Conservation (phyloP, 176 grass and related monocot genomes). For the Ampelocalamus luodianensis region DNA sequence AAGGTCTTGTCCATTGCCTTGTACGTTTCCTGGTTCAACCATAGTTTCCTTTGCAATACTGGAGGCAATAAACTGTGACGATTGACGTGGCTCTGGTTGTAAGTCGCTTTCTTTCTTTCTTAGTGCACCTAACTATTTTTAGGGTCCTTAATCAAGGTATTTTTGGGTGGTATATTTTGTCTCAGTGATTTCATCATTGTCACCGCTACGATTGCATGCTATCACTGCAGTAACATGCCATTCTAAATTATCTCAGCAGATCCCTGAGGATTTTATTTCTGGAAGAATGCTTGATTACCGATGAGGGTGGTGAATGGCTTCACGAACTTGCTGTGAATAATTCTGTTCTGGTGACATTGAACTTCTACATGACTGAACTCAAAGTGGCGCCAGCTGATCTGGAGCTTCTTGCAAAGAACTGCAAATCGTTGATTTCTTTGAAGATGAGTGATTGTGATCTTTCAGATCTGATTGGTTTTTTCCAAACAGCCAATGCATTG, state of each 20-base stretch:
- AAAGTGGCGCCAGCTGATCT: constrained; percentile 67
- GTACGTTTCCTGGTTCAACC: background rate
- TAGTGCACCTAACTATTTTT: background rate
- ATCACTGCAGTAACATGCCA: constrained; percentile 40
- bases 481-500: constrained; percentile 60
- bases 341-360: constrained; percentile 71
- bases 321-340: constrained; percentile 75
- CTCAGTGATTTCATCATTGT: constrained; percentile 13
- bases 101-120: background rate
- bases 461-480: constrained; percentile 66
- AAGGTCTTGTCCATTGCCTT: constrained; percentile 13
- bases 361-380: constrained; percentile 92
- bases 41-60: constrained; percentile 19
- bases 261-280: constrained; percentile 72
- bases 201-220: constrained; percentile 14
- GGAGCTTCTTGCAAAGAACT: constrained; percentile 81
- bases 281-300: constrained; percentile 67
- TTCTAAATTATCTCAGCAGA: constrained; percentile 53
- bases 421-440: constrained; percentile 76
- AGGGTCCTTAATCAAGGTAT: background rate
- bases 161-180: constrained; percentile 2
- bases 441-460: constrained; percentile 89
- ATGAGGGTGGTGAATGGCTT: constrained; percentile 70
- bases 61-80: background rate
- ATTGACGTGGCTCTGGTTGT: background rate